phyloP scores from a whole-genome alignment of 106 monocot genomes.

The Allium fistulosum region DNA sequence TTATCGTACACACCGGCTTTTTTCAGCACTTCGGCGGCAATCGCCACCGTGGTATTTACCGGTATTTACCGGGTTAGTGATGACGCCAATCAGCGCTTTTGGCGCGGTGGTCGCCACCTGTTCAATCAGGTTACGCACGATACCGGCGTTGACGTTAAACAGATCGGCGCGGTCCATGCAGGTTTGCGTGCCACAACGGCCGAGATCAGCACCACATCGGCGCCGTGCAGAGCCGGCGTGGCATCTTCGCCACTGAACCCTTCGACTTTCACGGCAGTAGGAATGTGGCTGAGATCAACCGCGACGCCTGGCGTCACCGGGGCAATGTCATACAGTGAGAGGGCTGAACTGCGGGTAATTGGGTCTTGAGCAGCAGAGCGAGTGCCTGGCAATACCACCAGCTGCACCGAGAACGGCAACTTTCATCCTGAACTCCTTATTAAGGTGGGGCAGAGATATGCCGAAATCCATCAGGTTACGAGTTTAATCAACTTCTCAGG shows the following conservation, averaged over 20 bases:
- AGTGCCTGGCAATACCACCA: slow-evolving; percentile 21
- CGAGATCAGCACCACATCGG: slow-evolving; percentile 20
- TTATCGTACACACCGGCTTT: slow-evolving; percentile 19
- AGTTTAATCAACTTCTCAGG: no score
- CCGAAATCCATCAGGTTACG: no score
- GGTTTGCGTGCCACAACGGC: slow-evolving; percentile 21
- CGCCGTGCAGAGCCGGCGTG: slow-evolving; percentile 7
- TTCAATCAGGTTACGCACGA: slow-evolving; percentile 17
- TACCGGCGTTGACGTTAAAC: slow-evolving; percentile 20
- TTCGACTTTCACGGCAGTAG: slow-evolving; percentile 15
- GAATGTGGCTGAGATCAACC: no score
- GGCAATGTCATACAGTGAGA: no score
- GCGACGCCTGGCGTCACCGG: no score
- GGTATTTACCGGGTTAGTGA: slow-evolving; percentile 25
- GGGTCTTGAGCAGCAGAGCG: slow-evolving; percentile 16
- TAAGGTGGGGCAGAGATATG: no score
- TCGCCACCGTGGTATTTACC: slow-evolving; percentile 19
- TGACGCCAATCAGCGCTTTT: slow-evolving; percentile 17
- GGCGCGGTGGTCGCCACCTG: slow-evolving; percentile 10
- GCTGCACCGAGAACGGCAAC: slow-evolving; percentile 21
- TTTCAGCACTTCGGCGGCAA: slow-evolving; percentile 22
- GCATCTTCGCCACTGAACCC: slow-evolving; percentile 14
- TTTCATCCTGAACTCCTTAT: no score
- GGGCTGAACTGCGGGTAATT: slow-evolving; percentile 9
- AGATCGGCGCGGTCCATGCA: slow-evolving; percentile 22